Evolutionary conservation across 805 yeast genomes (phyloP), one percentile per base, ranked within the genome.

Genomic region (Wickerhamomyces rabaulensis): DNA sequence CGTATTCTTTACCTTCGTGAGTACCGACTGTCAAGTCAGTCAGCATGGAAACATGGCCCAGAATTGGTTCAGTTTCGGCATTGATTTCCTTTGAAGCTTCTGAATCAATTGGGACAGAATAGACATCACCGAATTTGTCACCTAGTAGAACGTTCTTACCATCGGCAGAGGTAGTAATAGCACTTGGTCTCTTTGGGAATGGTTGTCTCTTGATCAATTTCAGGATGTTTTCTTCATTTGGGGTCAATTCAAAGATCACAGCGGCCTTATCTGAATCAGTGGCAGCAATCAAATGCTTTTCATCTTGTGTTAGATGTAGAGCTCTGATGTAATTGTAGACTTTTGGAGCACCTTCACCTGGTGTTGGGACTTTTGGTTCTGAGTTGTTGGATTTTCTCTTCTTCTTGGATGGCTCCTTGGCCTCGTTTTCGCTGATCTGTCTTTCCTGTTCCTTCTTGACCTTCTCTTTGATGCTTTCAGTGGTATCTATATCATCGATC

Each of bases 11-110:
- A 9, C 73, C 76, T 8, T 70, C 65, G 39, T 66, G 62, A 3
- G 57, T 55, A 12, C 74, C 70, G 23, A 81, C 68, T 25, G 73
- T 59, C 2, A 91, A 75, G 52, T 82, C 89, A n/a, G 95, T 86
- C 50, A 94, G 75, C 97, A 94, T 89, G 3, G 97, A 91, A 6
- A 94, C 98, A 66, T 94, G 99, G 8, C 99, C 99, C 45, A 92
- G 68, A 7, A 92, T 73, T 3, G 97, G 97, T 35, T 70, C 75
- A 39, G 79, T 63, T 40, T 75, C 78, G 4, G 74, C 73, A 26
- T 57, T 56, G n/a, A 58, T 56, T 42, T 63, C 65, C 2, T 68
- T 63, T 1, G 74, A 56, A 1, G 57, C 66, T 4, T 63, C 55
- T 13, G 62, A 60, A 20, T 67, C 68, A 25, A 80, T 66, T 2